Conservation (phyloP, 371 early-diverging fungal species). For the Capillidium heterosporum region DNA sequence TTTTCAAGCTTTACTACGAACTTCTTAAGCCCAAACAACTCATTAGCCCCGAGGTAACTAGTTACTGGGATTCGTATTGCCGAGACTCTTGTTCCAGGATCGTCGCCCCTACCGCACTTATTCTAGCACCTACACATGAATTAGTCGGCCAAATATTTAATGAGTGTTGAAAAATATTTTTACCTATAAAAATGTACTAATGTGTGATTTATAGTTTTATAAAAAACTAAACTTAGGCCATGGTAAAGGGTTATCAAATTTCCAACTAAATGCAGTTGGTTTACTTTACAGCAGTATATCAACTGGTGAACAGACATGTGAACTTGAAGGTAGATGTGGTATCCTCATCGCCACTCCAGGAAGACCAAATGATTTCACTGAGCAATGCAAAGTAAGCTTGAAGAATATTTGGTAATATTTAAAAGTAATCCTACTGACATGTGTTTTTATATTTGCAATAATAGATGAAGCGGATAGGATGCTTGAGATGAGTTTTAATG, state of each 20-base stretch:
- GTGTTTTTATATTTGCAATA: slow-evolving; percentile 17
- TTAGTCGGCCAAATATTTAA: background rate
- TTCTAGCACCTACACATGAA: slow-evolving; percentile 2
- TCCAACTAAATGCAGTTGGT: background rate
- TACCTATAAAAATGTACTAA: background rate
- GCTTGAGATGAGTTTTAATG: background rate
- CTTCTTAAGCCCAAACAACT: background rate
- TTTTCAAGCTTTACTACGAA: background rate
- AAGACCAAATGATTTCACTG: background rate
- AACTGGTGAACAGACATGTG: background rate
- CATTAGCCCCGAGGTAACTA: background rate
- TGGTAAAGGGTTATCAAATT: slow-evolving; percentile 29
- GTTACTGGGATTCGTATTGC: background rate
- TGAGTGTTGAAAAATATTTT: background rate
- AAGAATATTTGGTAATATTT: background rate
- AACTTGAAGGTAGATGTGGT: background rate
- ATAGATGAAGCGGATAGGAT: slow-evolving; percentile 3
- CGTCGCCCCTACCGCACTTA: background rate
- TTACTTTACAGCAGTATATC: background rate
- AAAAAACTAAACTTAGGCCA: background rate
- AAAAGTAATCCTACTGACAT: background rate
- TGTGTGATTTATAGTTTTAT: background rate
- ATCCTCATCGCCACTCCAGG: slow-evolving; percentile 1
- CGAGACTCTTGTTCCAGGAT: background rate
- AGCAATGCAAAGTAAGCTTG: background rate